These are phyloP conservation scores for Alternaria sp. DNA, from an alignment of 2,329 filamentous ascomycete genomes.

Conservation along the genomic window DNA sequence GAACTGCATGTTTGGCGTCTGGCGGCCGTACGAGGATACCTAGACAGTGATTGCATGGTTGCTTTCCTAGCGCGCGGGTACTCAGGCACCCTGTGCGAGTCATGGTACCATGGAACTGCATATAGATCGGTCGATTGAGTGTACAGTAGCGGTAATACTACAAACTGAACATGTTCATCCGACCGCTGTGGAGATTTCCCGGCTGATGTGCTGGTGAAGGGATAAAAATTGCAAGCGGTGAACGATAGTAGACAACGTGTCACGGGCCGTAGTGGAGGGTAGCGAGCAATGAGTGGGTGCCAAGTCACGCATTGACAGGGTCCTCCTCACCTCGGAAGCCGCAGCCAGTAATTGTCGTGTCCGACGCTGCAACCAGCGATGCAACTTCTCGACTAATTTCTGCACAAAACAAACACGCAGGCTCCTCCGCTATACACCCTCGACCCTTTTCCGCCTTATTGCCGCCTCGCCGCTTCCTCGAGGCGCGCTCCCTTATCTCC, in stretches of 20 bases:
- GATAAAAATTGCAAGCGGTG: conserved; percentile 1
- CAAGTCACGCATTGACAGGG: conserved; percentile 24
- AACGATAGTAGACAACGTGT: conserved; percentile 8
- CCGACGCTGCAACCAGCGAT: not conserved
- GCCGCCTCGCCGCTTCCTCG: conserved; percentile 1
- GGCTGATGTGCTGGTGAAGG: not conserved
- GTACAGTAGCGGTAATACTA: not conserved
- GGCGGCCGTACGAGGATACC: not conserved
- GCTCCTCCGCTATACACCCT: not conserved
- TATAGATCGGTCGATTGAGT: not conserved
- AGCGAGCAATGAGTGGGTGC: conserved; percentile 15
- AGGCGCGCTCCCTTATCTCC: not conserved
- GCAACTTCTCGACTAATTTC: conserved; percentile 1
- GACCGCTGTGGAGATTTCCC: not conserved
- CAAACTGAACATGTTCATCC: not conserved
- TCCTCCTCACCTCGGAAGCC: conserved; percentile 10
- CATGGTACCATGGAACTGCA: not conserved
- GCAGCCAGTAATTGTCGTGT: not conserved
- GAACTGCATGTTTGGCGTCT: conserved; percentile 3
- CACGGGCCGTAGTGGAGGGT: conserved; percentile 1
- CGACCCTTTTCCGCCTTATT: not conserved
- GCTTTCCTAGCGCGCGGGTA: not conserved
- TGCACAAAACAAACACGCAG: conserved; percentile 16
- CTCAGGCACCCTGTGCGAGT: not conserved
- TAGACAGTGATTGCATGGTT: conserved; percentile 5